phyloP scores from a whole-genome alignment of 2,329 filamentous ascomycete species.

The Colletotrichum sp. region DNA sequence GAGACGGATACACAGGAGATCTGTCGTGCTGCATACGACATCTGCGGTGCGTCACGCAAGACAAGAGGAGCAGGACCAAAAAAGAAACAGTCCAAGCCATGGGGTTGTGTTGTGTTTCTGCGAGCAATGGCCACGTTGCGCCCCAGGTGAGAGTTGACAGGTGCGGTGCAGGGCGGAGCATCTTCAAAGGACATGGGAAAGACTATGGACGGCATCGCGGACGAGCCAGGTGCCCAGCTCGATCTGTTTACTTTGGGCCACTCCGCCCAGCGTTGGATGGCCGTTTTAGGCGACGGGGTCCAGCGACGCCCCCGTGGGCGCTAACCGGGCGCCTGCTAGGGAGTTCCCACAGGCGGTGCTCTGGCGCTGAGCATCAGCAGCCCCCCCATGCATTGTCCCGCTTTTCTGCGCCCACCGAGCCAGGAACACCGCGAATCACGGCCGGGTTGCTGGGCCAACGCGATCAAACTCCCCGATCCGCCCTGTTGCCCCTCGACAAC shows the following conservation, averaged over 20 bases:
- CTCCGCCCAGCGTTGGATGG: background rate
- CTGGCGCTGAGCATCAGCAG: background rate
- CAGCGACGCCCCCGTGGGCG: background rate
- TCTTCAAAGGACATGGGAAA: background rate
- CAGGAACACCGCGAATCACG: background rate
- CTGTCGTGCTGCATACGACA: background rate
- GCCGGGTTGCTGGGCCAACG: conserved; percentile 10
- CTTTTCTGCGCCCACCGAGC: background rate
- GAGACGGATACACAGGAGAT: background rate
- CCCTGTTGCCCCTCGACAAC: conserved; percentile 21
- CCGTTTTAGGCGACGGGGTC: background rate
- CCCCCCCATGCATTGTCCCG: background rate
- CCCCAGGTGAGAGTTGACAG: background rate
- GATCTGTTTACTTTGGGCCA: background rate
- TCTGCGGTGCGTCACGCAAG: background rate
- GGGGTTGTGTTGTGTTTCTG: background rate
- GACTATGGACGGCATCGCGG: background rate
- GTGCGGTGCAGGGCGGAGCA: background rate
- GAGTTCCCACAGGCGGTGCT: background rate
- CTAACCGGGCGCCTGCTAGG: background rate
- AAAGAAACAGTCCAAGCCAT: background rate
- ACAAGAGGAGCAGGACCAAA: background rate
- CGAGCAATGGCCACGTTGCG: background rate
- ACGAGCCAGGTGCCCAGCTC: background rate
- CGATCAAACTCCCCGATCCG: conserved; percentile 13